Base-by-base conservation (phyloP, 1,284 basidiomycete genomes). In the Coriolopsis trogii region DNA sequence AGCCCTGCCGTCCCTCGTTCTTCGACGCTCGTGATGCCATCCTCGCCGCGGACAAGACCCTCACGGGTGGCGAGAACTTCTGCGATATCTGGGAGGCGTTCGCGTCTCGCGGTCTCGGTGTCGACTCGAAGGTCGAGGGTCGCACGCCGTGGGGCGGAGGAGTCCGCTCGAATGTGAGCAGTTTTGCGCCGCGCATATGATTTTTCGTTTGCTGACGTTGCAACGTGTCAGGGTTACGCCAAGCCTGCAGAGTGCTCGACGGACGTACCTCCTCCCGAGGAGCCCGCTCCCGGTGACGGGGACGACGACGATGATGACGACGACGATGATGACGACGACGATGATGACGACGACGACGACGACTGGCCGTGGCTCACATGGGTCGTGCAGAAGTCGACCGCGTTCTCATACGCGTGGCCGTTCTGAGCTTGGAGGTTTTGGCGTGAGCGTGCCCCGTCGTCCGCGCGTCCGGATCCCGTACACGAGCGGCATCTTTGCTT, bases 61-160 rank as follows among this genome's bases (percentile, higher is more conserved):
- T 96, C 51, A 98, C 95, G 1, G 91, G 87, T 18, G 95, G 96
- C 13, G 91, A 92, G 78, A 98, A 98, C 78, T 77, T 80, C 63
- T 98, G 96, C 72, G 75, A 80, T n/a, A 74, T 98, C 56, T 98
- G 93, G 94, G 74, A 81, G 55, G 92, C 84, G 37, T 98, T 98
- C 67, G 80, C 90, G 15, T 74, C 81, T 63, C 81, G 93, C 39
- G 96, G 96, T 2, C 73, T 98, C 29, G 93, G 93, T 6, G 67
- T 73, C 15, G 84, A 93, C 62, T 89, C 93, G 3, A 71, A 62
- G n/a, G 80, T 95, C 29, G 73, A 81, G 31, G 90, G 91, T 39
- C 76, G 81, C 52, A 93, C 91, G 5, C 94, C 94, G n/a, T 97
- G 95, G 95, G 95, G 95, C 63, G 93, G 93, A 79, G 95, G 95